phyloP scores from a whole-genome alignment of 1,284 basidiomycete species.

The Entoloma clypeatum region DNA sequence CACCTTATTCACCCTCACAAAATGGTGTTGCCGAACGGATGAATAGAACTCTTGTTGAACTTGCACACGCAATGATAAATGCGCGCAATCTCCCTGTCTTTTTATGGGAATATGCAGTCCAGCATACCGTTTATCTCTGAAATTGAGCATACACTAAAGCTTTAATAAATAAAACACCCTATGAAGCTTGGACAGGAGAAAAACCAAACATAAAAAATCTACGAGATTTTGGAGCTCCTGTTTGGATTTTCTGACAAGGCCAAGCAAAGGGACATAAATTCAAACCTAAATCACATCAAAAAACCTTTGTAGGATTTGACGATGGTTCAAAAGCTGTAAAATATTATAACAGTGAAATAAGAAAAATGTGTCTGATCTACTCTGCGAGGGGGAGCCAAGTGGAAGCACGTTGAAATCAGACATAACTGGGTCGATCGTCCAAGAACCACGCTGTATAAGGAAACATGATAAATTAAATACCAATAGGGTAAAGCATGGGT shows the following conservation, averaged over 20 bases:
- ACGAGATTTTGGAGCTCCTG: background rate
- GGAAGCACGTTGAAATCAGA: no score
- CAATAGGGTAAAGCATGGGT: no score
- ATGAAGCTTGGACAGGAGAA: background rate
- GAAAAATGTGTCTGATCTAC: no score
- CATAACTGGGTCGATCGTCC: no score
- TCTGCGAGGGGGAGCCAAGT: no score
- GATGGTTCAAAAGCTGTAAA: no score
- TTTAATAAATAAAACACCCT: background rate
- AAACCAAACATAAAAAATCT: conserved; percentile 1
- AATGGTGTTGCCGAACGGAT: conserved; percentile 21
- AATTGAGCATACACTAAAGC: conserved; percentile 17
- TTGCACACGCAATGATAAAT: conserved; percentile 20
- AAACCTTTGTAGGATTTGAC: background rate
- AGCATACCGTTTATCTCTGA: conserved; percentile 20
- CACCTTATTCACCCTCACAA: conserved; percentile 13
- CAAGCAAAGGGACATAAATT: background rate
- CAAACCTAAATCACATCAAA: background rate
- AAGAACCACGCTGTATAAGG: no score
- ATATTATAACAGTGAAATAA: no score
- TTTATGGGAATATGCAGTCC: no score
- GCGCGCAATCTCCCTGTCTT: conserved; percentile 6
- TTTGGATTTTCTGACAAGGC: conserved; percentile 1
- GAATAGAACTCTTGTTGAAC: conserved; percentile 20
- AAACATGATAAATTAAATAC: no score